These are phyloP conservation scores for Cryomyces minteri DNA, from an alignment of 495 filamentous ascomycete species.

Conservation along the genomic window DNA sequence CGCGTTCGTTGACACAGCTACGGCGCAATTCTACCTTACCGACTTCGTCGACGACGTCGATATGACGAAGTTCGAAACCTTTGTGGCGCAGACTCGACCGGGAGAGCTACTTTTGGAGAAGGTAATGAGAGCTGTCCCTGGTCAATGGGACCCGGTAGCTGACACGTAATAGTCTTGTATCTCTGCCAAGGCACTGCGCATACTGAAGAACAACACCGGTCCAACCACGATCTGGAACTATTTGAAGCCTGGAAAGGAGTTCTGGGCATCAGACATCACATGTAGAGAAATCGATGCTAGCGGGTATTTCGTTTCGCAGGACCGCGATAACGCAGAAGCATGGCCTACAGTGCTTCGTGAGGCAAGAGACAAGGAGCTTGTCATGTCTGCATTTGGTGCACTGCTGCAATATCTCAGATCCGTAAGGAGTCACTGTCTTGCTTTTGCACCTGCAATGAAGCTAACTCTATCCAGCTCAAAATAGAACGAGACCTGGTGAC, in stretches of 20 bases:
- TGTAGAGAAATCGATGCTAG: slow-evolving; percentile 65
- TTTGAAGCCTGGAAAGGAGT: slow-evolving; percentile 73
- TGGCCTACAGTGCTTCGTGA: slow-evolving; percentile 69
- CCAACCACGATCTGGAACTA: slow-evolving; percentile 94
- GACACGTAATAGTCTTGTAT: slow-evolving; percentile 31
- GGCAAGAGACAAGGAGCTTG: slow-evolving; percentile 57
- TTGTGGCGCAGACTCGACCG: slow-evolving; percentile 83
- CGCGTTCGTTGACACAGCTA: slow-evolving; percentile 89
- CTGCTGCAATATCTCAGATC: slow-evolving; percentile 72
- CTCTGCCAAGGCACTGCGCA: slow-evolving; percentile 73
- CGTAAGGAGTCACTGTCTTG: not conserved
- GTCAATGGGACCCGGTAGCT: not conserved
- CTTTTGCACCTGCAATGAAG: not conserved
- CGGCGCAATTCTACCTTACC: slow-evolving; percentile 83
- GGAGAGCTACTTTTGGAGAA: slow-evolving; percentile 87
- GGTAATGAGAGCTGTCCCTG: not conserved
- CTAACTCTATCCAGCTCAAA: slow-evolving; percentile 34
- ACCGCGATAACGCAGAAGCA: slow-evolving; percentile 40
- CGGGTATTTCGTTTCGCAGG: slow-evolving; percentile 56
- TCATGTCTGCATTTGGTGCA: slow-evolving; percentile 88
- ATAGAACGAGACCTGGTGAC: slow-evolving; percentile 77
- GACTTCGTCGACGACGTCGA: slow-evolving; percentile 86
- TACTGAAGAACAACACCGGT: slow-evolving; percentile 85
- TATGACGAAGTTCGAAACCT: slow-evolving; percentile 94
- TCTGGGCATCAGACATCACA: slow-evolving; percentile 73